Conservation (phyloP, 1,284 basidiomycete species). For the Leccinum ponderosum region DNA sequence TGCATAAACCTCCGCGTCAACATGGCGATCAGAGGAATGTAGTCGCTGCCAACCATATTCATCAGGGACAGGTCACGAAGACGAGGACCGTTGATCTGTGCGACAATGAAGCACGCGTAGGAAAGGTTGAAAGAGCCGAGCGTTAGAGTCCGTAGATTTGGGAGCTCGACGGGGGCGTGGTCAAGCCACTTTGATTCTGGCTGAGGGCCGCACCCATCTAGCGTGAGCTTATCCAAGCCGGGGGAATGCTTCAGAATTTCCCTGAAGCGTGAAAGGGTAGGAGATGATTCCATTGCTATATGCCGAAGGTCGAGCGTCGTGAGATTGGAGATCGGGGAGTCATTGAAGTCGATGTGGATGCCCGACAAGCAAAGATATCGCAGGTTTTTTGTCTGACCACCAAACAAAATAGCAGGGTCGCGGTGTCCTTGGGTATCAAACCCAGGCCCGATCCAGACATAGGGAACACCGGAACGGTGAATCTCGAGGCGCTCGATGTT, state of each 20-base stretch:
- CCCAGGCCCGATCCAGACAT: slow-evolving; percentile 43
- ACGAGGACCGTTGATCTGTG: slow-evolving; percentile 50
- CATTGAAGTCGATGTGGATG: slow-evolving; percentile 55
- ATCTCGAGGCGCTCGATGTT: slow-evolving; percentile 58
- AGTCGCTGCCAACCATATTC: slow-evolving; percentile 50
- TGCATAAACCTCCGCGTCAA: slow-evolving; percentile 48
- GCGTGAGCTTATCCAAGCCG: slow-evolving; percentile 48
- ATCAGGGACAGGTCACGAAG: slow-evolving; percentile 55
- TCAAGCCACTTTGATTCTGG: slow-evolving; percentile 22
- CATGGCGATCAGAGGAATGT: slow-evolving; percentile 43
- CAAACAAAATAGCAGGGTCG: slow-evolving; percentile 44
- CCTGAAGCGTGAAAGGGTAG: slow-evolving; percentile 48
- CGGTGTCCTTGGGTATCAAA: slow-evolving; percentile 36
- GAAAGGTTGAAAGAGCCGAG: slow-evolving; percentile 51
- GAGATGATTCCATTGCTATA: slow-evolving; percentile 50
- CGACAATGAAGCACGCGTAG: slow-evolving; percentile 47
- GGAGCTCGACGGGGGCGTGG: slow-evolving; percentile 43
- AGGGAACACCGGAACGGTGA: slow-evolving; percentile 49
- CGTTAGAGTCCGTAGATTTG: slow-evolving; percentile 48
- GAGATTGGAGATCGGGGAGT: slow-evolving; percentile 48
- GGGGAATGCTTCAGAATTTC: slow-evolving; percentile 51
- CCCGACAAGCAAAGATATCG: slow-evolving; percentile 43
- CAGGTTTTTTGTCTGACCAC: slow-evolving; percentile 45
- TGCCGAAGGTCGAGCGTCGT: slow-evolving; percentile 60
- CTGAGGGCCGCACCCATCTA: slow-evolving; percentile 61